phyloP scores from a whole-genome alignment of 2,329 filamentous ascomycete genomes.

The Diaporthe batatas region DNA sequence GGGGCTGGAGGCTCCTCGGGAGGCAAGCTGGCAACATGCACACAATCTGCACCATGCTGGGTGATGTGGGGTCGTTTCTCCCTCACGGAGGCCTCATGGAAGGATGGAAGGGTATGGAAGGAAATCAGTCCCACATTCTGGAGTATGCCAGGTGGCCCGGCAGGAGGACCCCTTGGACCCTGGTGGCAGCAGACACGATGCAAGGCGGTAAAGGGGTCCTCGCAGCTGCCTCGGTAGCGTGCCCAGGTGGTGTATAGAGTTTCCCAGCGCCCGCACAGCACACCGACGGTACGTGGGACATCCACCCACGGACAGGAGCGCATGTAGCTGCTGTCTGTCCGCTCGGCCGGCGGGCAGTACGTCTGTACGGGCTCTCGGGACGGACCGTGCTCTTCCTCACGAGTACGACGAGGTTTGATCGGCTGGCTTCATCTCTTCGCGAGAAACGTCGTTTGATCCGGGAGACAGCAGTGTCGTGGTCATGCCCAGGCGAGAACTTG shows the following conservation, averaged over 20 bases:
- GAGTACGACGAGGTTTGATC: background rate
- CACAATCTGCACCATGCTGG: background rate
- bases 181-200: constrained; percentile 2
- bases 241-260: background rate
- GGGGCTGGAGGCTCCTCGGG: background rate
- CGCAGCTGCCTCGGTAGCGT: too few species aligned
- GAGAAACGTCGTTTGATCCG: too few species aligned
- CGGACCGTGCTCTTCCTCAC: background rate
- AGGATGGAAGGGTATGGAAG: too few species aligned
- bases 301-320: background rate
- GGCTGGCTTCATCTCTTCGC: too few species aligned
- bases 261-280: background rate
- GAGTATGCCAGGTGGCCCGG: constrained; percentile 18
- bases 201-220: background rate
- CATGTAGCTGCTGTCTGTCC: background rate
- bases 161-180: constrained; percentile 10
- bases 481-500: background rate
- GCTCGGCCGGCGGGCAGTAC: background rate
- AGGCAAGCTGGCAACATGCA: background rate
- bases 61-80: background rate
- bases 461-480: constrained; percentile 1
- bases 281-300: background rate
- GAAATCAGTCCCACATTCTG: background rate
- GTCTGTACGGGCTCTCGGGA: background rate
- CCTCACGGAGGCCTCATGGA: constrained; percentile 3